A percentile compares a stretch with the other conserved stretches of the same genome.
phyloP scores from a whole-genome alignment of 495 filamentous ascomycete species.

The Halenospora varia region DNA sequence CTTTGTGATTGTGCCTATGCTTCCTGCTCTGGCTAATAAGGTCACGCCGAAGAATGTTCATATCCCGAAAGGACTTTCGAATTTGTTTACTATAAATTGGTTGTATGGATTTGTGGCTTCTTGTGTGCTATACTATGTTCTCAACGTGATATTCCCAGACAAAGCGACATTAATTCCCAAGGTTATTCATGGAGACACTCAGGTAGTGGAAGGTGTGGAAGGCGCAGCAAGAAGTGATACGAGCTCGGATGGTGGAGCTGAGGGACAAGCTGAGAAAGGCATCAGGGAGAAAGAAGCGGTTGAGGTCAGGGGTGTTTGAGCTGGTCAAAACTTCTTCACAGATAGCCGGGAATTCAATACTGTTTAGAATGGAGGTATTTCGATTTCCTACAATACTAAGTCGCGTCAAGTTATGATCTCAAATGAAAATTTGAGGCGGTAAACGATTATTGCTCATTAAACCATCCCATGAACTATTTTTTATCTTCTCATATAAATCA shows the following conservation, averaged over 20 bases:
- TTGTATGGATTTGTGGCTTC: constrained; percentile 45
- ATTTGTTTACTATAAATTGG: constrained; percentile 48
- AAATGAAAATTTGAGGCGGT: no score
- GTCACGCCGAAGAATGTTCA: constrained; percentile 30
- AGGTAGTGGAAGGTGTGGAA: neutral
- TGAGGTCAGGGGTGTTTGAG: neutral
- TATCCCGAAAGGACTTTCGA: constrained; percentile 29
- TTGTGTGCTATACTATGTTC: constrained; percentile 32
- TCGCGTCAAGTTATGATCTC: no score
- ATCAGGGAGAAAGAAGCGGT: neutral
- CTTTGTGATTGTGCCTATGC: constrained; percentile 54
- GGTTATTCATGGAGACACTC: constrained; percentile 27
- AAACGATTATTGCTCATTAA: no score
- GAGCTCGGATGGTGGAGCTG: constrained; percentile 16
- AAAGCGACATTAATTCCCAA: constrained; percentile 27
- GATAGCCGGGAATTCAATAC: no score
- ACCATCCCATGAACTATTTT: no score
- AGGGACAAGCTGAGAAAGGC: neutral
- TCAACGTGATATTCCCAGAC: constrained; percentile 31
- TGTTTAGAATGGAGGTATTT: no score
- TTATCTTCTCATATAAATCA: no score
- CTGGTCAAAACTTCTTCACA: neutral
- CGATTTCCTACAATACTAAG: no score
- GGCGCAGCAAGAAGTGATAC: constrained; percentile 17
- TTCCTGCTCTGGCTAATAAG: constrained; percentile 46